Evolutionary conservation across 345 rosid species (phyloP), one percentile per base, ranked within the genome.

Genomic region (Turnera subulata): DNA sequence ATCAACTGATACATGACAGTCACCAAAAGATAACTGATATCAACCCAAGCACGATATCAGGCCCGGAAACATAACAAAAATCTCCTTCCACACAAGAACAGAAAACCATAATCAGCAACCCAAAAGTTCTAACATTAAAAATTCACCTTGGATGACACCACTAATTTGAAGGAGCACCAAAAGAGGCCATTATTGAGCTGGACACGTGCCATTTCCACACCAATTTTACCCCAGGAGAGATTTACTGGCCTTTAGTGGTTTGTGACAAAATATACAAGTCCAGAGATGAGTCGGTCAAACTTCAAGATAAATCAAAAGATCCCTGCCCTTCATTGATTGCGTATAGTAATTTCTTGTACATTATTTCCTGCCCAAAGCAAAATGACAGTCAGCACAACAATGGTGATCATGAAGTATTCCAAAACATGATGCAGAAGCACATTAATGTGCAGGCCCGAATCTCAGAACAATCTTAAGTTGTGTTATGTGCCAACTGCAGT

Each of bases 241-340:
- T 25, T 44, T 45, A 55, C 26, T 44, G 62, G 60, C 58, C 53
- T n/a, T n/a, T 63, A 49, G 48, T 17, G 17, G n/a, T 45, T 62
- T 62, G 48, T n/a, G 57, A 70, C 42, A 43, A 29, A 54, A 59
- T 75, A 70, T 72, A 77, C 72, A 77, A 29, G 23, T 49, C 5
- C 5, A 52, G 45, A 19, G 17, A 58, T 42, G 62, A 25, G 68
- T 69, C 65, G 55, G 73, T 53, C 75, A 57, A 6, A 60, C 59
- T 74, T 84, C 80, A 94, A 26, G 99, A 94, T 64, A 94, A 69
- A 73, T 94, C 99, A 50, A 90, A 94, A 42, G 99, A 94, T 56
- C 97, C 99, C 71, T 90, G 97, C 68, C 99, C 99, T 79, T 94
- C 99, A 32, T 50, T 82, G 77, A 94, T 90, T 49, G 99, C 99